Conservation (phyloP, 164 flowering plant species). For the Annona squamosa region DNA sequence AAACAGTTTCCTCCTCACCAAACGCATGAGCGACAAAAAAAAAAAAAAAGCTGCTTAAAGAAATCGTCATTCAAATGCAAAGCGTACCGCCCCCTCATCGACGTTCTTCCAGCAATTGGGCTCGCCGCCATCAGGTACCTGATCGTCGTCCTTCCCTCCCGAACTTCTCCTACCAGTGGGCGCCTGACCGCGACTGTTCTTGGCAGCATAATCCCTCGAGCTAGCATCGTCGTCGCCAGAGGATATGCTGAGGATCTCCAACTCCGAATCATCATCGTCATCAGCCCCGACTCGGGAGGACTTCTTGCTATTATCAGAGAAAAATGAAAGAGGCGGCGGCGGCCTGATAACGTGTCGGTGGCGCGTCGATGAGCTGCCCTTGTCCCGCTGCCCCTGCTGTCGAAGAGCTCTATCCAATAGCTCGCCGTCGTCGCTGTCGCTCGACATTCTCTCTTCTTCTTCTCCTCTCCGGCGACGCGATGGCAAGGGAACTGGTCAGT, state of each 20-base stretch:
- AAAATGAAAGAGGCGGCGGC: conserved; percentile 28
- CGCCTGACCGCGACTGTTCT: conserved; percentile 18
- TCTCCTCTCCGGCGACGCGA: not conserved
- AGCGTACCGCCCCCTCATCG: conserved; percentile 75
- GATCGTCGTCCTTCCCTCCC: conserved; percentile 28
- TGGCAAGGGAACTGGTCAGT: not conserved
- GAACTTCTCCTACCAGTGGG: conserved; percentile 21
- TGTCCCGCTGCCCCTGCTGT: conserved; percentile 72
- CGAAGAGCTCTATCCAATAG: conserved; percentile 84
- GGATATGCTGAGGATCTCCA: conserved; percentile 92
- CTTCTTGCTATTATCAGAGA: conserved; percentile 5
- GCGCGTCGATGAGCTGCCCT: conserved; percentile 35
- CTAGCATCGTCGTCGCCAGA: conserved; percentile 83
- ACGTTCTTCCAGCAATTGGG: conserved; percentile 86
- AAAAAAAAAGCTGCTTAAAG: not conserved
- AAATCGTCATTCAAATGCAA: not conserved
- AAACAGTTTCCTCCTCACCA: too few species aligned
- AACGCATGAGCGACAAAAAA: too few species aligned
- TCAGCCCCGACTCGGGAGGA: conserved; percentile 27
- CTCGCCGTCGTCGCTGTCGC: conserved; percentile 68
- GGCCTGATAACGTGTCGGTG: conserved; percentile 60
- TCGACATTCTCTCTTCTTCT: conserved; percentile 37
- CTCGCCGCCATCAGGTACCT: conserved; percentile 43
- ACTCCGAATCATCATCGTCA: conserved; percentile 93
- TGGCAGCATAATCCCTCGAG: conserved; percentile 26